phyloP scores from a whole-genome alignment of 352 stramenopile genomes.

The Phytophthora hibernalis region DNA sequence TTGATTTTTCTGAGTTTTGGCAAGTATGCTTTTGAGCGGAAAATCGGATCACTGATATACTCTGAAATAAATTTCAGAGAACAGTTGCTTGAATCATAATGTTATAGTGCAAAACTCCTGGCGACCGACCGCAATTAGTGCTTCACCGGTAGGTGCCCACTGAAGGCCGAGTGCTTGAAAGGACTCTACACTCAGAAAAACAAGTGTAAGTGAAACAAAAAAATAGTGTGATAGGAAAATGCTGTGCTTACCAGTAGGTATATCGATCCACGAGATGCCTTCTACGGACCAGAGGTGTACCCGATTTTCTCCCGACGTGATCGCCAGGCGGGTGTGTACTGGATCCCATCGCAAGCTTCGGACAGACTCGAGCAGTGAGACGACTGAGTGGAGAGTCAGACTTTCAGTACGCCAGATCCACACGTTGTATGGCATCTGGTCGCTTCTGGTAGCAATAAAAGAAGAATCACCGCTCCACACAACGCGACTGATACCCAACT shows the following conservation, averaged over 20 bases:
- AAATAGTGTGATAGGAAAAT: neutral
- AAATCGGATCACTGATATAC: too few species aligned
- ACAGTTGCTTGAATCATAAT: slow-evolving; percentile 51
- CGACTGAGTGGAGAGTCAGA: slow-evolving; percentile 68
- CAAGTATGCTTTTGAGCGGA: too few species aligned
- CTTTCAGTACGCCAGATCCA: slow-evolving; percentile 86
- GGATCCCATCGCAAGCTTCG: slow-evolving; percentile 76
- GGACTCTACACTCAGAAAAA: slow-evolving; percentile 40
- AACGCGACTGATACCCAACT: slow-evolving; percentile 72
- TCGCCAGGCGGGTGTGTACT: slow-evolving; percentile 49
- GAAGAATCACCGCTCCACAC: slow-evolving; percentile 74
- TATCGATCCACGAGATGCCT: slow-evolving; percentile 77
- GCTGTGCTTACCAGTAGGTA: slow-evolving; percentile 54
- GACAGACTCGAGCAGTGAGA: slow-evolving; percentile 72
- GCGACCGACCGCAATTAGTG: slow-evolving; percentile 60
- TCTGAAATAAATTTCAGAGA: too few species aligned
- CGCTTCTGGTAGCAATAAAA: slow-evolving; percentile 80
- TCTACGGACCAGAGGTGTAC: slow-evolving; percentile 76
- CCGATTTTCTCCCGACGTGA: slow-evolving; percentile 66
- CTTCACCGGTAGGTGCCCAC: slow-evolving; percentile 63
- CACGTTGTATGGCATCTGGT: slow-evolving; percentile 86
- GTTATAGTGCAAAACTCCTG: slow-evolving; percentile 78
- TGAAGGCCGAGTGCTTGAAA: slow-evolving; percentile 77
- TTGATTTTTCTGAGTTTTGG: too few species aligned
- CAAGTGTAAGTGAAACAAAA: neutral